These are phyloP conservation scores for Lyophyllum semitale DNA, from an alignment of 768 basidiomycete species.

Conservation along the genomic window DNA sequence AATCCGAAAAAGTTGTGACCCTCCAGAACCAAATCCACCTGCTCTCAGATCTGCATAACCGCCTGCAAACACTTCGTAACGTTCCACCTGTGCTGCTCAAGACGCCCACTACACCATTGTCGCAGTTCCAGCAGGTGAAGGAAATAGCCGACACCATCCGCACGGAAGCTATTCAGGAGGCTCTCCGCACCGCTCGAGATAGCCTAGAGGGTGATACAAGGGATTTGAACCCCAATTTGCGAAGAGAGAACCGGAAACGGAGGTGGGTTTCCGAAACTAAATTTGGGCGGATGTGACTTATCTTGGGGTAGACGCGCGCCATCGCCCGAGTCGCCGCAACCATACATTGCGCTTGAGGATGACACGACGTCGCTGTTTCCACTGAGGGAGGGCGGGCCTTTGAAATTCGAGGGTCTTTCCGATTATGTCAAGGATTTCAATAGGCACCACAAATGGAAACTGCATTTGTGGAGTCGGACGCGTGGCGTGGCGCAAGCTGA, in stretches of 20 bases:
- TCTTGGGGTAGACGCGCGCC: slow-evolving; percentile 42
- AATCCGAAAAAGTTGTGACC: slow-evolving; percentile 9
- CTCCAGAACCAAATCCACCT: slow-evolving; percentile 47
- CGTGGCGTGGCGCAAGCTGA: slow-evolving; percentile 22
- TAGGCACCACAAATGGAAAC: slow-evolving; percentile 37
- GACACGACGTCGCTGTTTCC: slow-evolving; percentile 45
- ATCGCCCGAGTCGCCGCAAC: slow-evolving; percentile 63
- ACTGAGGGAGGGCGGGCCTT: slow-evolving; percentile 31
- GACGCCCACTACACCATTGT: slow-evolving; percentile 29
- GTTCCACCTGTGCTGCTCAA: slow-evolving; percentile 47
- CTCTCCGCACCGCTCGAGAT: slow-evolving; percentile 52
- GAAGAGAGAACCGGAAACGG: slow-evolving; percentile 56
- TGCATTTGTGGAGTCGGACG: slow-evolving; percentile 58
- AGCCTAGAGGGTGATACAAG: slow-evolving; percentile 56
- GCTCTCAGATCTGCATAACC: slow-evolving; percentile 45
- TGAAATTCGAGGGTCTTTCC: slow-evolving; percentile 48
- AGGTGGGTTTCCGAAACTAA: slow-evolving; percentile 42
- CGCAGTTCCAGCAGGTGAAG: slow-evolving; percentile 48
- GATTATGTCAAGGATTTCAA: slow-evolving; percentile 66
- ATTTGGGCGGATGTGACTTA: slow-evolving; percentile 2
- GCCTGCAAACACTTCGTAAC: slow-evolving; percentile 45
- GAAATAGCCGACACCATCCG: slow-evolving; percentile 48
- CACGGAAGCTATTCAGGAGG: slow-evolving; percentile 58
- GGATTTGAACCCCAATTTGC: slow-evolving; percentile 45
- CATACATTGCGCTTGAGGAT: slow-evolving; percentile 49